These are phyloP conservation scores for Rhizopus delemar DNA, from an alignment of 371 early-diverging fungal genomes.

Conservation along the genomic window DNA sequence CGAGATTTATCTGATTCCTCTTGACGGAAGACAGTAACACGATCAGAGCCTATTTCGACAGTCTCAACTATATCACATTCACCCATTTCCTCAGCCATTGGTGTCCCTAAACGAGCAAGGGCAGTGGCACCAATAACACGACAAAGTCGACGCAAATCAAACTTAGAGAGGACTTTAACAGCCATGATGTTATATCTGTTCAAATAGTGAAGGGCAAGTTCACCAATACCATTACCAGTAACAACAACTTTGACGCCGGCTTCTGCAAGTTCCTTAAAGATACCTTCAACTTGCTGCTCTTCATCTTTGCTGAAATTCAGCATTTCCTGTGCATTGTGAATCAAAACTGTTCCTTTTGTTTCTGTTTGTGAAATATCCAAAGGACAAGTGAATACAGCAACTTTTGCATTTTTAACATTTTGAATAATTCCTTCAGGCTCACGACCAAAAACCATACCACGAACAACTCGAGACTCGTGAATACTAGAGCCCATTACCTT, in stretches of 20 bases:
- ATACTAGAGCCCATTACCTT: slow-evolving; percentile 96
- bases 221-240: slow-evolving; percentile 88
- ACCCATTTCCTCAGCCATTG: slow-evolving; percentile 97
- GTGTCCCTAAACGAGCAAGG: slow-evolving; percentile 89
- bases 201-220: slow-evolving; percentile 92
- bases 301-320: slow-evolving; percentile 95
- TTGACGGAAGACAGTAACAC: slow-evolving; percentile 95
- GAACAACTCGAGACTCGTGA: slow-evolving; percentile 89
- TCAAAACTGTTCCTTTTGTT: slow-evolving; percentile 98
- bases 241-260: slow-evolving; percentile 94
- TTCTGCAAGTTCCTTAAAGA: slow-evolving; percentile 86
- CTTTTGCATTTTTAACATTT: slow-evolving; percentile 81
- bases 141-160: slow-evolving; percentile 94
- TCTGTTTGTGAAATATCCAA: slow-evolving; percentile 96
- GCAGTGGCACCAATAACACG: slow-evolving; percentile 93
- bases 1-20: slow-evolving; percentile 71
- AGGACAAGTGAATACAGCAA: slow-evolving; percentile 96
- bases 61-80: slow-evolving; percentile 94
- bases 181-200: slow-evolving; percentile 91
- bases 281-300: slow-evolving; percentile 75
- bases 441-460: slow-evolving; percentile 98
- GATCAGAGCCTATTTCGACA: slow-evolving; percentile 95
- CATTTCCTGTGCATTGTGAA: slow-evolving; percentile 97
- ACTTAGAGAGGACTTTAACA: slow-evolving; percentile 93
- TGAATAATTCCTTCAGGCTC: slow-evolving; percentile 85